Evolutionary conservation across 2,329 filamentous ascomycete genomes (phyloP), one percentile per base, ranked within the genome.

Genomic region (Penicillium fuscoglaucum): DNA sequence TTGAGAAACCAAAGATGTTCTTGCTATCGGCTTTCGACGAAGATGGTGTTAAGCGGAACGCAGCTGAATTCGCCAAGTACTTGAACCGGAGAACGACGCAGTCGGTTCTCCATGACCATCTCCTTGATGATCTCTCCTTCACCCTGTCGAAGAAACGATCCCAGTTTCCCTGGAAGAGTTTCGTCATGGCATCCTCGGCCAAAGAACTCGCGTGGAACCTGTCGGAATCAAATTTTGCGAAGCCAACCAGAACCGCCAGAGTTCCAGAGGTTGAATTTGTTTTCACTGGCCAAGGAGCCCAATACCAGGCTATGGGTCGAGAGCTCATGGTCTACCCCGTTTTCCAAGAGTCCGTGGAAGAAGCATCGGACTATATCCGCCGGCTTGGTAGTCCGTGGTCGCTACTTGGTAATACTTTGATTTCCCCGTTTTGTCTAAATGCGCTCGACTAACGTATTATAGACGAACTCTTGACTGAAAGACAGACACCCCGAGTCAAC

Each of bases 201-300:
- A 61, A 61, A 33, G 57, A 67, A 10, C 59, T 67, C 12, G 48
- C 62, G 8, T 54, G 45, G 55, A 58, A 61, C 43, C 39, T 70
- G 4, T 58, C 60, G 0, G 64, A 65, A 45, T 41, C 21, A 7
- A 53, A 58, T 46, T 65, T 60, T 40, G 39, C 52, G 4, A 60
- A 61, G 13, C 55, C 60, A 9, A 31, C 59, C 5, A 50, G 62
- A 26, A 49, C 53, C 2, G 44, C 52, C 10, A 29, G 31, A 37
- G 28, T 49, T 9, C 57, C 61, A 1, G 58, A 57, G 4, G 41
- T 76, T 8, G 69, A 61, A 12, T 76, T 75, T 52, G 66, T 76
- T n/a, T 76, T 76, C 55, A 76, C 74, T 3, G 74, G 74, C 0
- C 74, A 77, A 51, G 74, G 74, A 5, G 74, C 74, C 15, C 74